These are phyloP conservation scores for Verticillium nonalfalfae DNA, from an alignment of 2,329 filamentous ascomycete genomes.

Conservation along the genomic window DNA sequence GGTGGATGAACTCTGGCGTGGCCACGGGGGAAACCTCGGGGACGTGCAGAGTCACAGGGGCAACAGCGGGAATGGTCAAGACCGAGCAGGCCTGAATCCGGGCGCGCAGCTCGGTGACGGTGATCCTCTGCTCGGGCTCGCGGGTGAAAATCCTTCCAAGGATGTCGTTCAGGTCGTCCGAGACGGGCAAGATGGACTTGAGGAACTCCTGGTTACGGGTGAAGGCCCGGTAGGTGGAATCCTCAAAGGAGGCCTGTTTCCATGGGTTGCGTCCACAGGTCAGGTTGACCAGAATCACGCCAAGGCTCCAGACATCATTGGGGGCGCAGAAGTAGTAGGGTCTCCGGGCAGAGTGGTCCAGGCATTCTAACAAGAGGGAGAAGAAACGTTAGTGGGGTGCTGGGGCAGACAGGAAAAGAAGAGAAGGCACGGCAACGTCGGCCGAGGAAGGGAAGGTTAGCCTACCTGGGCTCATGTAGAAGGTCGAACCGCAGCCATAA, in stretches of 20 bases:
- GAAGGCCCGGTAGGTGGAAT: conserved; percentile 91
- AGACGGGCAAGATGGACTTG: conserved; percentile 86
- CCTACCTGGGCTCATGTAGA: conserved; percentile 99
- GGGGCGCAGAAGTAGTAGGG: conserved; percentile 84
- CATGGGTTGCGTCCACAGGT: conserved; percentile 98
- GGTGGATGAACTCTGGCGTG: conserved; percentile 13
- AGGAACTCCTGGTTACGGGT: conserved; percentile 80
- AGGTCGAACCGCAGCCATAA: conserved; percentile 96
- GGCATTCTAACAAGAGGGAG: conserved; percentile 63
- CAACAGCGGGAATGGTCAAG: conserved; percentile 53
- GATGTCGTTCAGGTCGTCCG: conserved; percentile 83
- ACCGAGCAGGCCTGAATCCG: conserved; percentile 69
- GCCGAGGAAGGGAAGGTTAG: conserved; percentile 3
- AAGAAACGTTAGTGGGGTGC: conserved; percentile 18
- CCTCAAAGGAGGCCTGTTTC: conserved; percentile 91
- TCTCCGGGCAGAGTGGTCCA: conserved; percentile 67
- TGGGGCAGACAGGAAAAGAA: conserved; percentile 6
- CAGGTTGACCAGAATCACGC: conserved; percentile 94
- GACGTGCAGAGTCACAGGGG: conserved; percentile 26
- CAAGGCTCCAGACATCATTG: conserved; percentile 98
- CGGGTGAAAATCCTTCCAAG: conserved; percentile 81
- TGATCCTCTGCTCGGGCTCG: conserved; percentile 77
- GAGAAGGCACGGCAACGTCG: conserved; percentile 14
- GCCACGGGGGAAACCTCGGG: conserved; percentile 34
- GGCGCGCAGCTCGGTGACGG: conserved; percentile 69